Evolutionary conservation across 805 yeast species (phyloP).

Genomic region (Blastobotrys chiropterorum): DNA sequence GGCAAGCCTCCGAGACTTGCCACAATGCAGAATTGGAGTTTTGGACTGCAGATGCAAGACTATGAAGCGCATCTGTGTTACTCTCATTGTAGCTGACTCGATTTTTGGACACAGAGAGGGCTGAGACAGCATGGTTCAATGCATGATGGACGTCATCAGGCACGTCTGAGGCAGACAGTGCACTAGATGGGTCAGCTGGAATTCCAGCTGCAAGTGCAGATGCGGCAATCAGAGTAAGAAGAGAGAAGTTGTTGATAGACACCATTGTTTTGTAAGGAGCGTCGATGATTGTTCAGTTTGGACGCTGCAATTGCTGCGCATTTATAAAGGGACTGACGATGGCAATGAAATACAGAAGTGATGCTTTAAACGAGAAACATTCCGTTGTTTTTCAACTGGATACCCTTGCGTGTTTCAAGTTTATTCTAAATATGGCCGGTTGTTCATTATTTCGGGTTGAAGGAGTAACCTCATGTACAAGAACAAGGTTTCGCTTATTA

Average conservation of each 20-base stretch:
- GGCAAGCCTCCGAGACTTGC: constrained; percentile 12
- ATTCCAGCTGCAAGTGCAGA: background rate
- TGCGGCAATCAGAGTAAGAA: background rate
- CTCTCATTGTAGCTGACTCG: background rate
- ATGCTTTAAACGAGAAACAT: no score
- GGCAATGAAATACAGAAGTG: no score
- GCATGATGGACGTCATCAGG: background rate
- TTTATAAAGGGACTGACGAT: no score
- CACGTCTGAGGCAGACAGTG: background rate
- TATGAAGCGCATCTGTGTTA: background rate
- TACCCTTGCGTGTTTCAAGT: no score
- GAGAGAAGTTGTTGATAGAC: background rate
- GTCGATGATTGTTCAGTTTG: background rate
- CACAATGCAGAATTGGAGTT: constrained; percentile 10
- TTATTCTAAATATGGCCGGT: no score
- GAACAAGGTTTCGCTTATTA: no score
- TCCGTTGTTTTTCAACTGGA: no score
- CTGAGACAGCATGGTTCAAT: background rate
- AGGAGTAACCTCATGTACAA: no score
- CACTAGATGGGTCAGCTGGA: background rate
- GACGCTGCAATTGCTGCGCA: no score
- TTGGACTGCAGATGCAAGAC: constrained; percentile 4
- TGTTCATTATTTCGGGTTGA: no score
- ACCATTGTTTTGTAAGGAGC: no score
- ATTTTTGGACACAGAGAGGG: background rate